These are phyloP conservation scores for Rachicladosporium sp. DNA, from an alignment of 2,329 filamentous ascomycete genomes.

Conservation along the genomic window DNA sequence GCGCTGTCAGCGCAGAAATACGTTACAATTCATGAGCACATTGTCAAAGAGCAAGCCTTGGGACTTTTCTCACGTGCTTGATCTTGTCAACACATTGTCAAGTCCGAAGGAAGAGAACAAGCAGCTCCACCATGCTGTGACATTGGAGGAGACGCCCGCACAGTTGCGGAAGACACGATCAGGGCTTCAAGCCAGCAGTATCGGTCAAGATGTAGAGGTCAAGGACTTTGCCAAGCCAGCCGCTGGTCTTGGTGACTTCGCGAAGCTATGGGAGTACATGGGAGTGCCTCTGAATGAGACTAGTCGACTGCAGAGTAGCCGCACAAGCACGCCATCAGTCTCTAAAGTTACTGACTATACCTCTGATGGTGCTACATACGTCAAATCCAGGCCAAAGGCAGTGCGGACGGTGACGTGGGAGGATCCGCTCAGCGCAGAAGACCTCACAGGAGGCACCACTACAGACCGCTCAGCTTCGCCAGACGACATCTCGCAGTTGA, in stretches of 20 bases:
- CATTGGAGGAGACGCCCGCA: no score
- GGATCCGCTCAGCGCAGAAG: slow-evolving; percentile 9
- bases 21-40: slow-evolving; percentile 16
- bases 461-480: slow-evolving; percentile 11
- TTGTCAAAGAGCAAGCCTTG: slow-evolving; percentile 27
- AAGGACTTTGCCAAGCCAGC: slow-evolving; percentile 9
- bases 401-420: slow-evolving; percentile 4
- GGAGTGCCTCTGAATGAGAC: slow-evolving; percentile 19
- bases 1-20: slow-evolving; percentile 7
- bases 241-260: slow-evolving; percentile 31
- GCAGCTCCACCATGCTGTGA: no score
- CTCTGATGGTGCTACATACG: slow-evolving; percentile 31
- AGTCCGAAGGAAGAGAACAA: slow-evolving; percentile 1
- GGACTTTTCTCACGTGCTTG: slow-evolving; percentile 35
- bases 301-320: neutral
- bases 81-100: slow-evolving; percentile 26
- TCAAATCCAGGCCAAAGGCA: neutral
- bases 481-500: slow-evolving; percentile 14
- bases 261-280: slow-evolving; percentile 33
- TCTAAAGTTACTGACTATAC: slow-evolving; percentile 21
- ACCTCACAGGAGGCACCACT: slow-evolving; percentile 10
- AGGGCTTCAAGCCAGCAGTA: neutral
- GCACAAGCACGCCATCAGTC: slow-evolving; percentile 2
- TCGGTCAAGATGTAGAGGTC: slow-evolving; percentile 6
- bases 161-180: slow-evolving; percentile 2